These are phyloP conservation scores for Saccharomyces paradoxus DNA, from an alignment of 805 yeast species.

Conservation along the genomic window DNA sequence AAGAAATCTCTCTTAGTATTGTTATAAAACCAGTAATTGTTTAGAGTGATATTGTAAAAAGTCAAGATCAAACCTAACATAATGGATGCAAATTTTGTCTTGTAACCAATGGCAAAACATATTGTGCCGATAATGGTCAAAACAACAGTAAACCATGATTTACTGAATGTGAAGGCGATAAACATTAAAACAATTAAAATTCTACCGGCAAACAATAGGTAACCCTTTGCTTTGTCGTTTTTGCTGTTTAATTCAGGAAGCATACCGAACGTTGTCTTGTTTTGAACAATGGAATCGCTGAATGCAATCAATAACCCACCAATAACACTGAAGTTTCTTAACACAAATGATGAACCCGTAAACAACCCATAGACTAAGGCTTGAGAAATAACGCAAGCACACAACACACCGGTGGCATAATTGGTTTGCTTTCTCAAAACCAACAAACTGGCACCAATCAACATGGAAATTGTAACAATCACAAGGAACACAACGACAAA, in stretches of 20 bases:
- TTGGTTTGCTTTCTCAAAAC: conserved; percentile 62
- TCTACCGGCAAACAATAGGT: conserved; percentile 82
- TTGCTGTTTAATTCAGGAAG: conserved; percentile 49
- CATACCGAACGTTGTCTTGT: conserved; percentile 49
- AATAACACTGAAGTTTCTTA: conserved; percentile 81
- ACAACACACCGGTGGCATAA: conserved; percentile 61
- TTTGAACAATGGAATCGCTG: conserved; percentile 76
- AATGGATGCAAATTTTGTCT: conserved; percentile 81
- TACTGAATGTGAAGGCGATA: conserved; percentile 72
- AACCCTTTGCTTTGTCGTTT: conserved; percentile 60
- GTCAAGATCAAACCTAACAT: conserved; percentile 60
- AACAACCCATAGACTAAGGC: conserved; percentile 85
- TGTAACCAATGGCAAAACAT: conserved; percentile 85
- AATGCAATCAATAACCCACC: conserved; percentile 89
- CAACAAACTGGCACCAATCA: conserved; percentile 61
- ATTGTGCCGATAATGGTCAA: conserved; percentile 64
- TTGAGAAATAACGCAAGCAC: conserved; percentile 71
- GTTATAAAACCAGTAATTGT: conserved; percentile 82
- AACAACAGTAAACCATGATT: conserved; percentile 60
- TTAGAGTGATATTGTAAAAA: conserved; percentile 67
- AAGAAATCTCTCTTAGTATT: conserved; percentile 72
- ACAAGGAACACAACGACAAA: conserved; percentile 61
- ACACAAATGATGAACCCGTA: conserved; percentile 70
- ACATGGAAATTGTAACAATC: conserved; percentile 61
- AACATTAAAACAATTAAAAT: conserved; percentile 78